Conservation (phyloP, 495 filamentous ascomycete species). For the Penicillium paxilli region DNA sequence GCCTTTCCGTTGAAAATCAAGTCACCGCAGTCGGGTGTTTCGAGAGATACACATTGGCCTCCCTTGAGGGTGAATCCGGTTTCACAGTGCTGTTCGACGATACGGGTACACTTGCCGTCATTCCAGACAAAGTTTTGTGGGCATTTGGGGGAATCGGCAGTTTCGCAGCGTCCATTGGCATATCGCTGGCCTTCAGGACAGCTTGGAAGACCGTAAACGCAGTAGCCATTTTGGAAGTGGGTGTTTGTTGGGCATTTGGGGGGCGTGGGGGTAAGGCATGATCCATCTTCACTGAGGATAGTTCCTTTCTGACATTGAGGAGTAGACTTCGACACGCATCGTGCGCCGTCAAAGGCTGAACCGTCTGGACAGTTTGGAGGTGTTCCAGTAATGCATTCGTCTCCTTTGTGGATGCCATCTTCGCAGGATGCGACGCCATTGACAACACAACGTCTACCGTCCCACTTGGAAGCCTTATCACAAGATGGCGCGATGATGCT, state of each 20-base stretch:
- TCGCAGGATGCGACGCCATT: not conserved
- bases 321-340: slow-evolving; percentile 4
- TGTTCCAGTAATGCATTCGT: not conserved
- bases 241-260: slow-evolving; percentile 2
- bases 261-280: not conserved
- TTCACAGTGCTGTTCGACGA: slow-evolving; percentile 5
- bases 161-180: not conserved
- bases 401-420: slow-evolving; percentile 1
- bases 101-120: not conserved
- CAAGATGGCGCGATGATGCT: not conserved
- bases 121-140: slow-evolving; percentile 1
- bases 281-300: not conserved
- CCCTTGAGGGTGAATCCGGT: not conserved
- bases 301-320: not conserved
- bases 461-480: slow-evolving; percentile 1
- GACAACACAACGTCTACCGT: slow-evolving; percentile 6
- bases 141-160: not conserved
- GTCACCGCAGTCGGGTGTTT: slow-evolving; percentile 2
- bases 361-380: not conserved
- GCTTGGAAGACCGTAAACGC: not conserved
- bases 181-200: not conserved
- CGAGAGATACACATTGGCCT: slow-evolving; percentile 4
- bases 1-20: slow-evolving; percentile 4
- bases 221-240: not conserved
- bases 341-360: slow-evolving; percentile 3